These are phyloP conservation scores for Daldinia sp. DNA, from an alignment of 2,329 filamentous ascomycete genomes.

Conservation along the genomic window DNA sequence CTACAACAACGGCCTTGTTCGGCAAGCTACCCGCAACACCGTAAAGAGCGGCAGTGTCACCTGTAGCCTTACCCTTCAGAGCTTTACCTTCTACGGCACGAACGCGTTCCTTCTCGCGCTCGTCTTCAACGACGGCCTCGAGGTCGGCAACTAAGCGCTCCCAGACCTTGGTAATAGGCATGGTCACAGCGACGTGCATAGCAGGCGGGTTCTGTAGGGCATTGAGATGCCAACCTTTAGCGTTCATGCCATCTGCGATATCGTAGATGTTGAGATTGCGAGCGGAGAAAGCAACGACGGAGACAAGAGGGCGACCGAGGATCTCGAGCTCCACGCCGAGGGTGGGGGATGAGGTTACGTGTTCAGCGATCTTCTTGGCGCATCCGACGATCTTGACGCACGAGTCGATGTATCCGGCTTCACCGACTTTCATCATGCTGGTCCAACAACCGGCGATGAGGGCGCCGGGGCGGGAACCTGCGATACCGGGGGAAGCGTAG, in stretches of 20 bases:
- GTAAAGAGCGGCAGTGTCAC: conserved; percentile 88
- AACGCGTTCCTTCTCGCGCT: conserved; percentile 82
- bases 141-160: conserved; percentile 81
- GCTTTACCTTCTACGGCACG: conserved; percentile 74
- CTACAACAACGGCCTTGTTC: conserved; percentile 93
- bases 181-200: conserved; percentile 91
- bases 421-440: conserved; percentile 86
- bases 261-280: conserved; percentile 91
- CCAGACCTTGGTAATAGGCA: conserved; percentile 83
- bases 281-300: conserved; percentile 88
- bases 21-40: conserved; percentile 94
- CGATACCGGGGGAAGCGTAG: conserved; percentile 91
- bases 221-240: conserved; percentile 93
- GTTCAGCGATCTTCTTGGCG: conserved; percentile 80
- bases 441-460: conserved; percentile 97
- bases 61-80: conserved; percentile 70
- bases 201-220: conserved; percentile 90
- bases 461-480: conserved; percentile 89
- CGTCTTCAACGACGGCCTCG: conserved; percentile 71
- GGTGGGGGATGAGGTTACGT: conserved; percentile 73
- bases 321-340: conserved; percentile 79
- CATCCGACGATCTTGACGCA: conserved; percentile 89
- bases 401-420: conserved; percentile 85
- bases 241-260: conserved; percentile 86
- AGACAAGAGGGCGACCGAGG: conserved; percentile 85